These are phyloP conservation scores for Podila minutissima DNA, from an alignment of 192 early-diverging fungal genomes.

Conservation along the genomic window DNA sequence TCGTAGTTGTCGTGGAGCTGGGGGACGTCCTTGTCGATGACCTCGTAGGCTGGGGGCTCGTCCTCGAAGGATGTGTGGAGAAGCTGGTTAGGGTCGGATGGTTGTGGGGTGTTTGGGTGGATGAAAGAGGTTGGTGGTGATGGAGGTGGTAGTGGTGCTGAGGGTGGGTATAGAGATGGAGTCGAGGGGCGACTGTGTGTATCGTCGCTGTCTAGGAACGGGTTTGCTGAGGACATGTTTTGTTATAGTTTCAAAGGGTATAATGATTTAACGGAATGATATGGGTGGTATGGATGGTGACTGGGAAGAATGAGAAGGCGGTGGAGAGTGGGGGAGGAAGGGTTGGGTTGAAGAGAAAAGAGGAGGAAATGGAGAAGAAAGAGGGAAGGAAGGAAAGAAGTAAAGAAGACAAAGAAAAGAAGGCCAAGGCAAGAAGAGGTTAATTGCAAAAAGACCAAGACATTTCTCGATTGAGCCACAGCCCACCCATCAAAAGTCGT, in stretches of 20 bases:
- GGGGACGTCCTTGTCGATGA: slow-evolving; percentile 24
- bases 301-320: background rate
- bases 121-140: too few relatives aligned
- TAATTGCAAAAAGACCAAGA: background rate
- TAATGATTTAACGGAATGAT: background rate
- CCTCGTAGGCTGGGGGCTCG: slow-evolving; percentile 36
- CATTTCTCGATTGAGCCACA: background rate
- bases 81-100: background rate
- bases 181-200: background rate
- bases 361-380: background rate
- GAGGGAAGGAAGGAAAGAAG: background rate
- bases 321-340: background rate
- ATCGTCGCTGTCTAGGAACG: background rate
- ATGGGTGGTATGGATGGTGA: background rate
- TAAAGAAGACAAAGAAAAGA: background rate
- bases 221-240: background rate
- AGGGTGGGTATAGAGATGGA: background rate
- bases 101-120: background rate
- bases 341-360: background rate
- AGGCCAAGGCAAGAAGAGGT: background rate
- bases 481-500: background rate
- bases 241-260: background rate
- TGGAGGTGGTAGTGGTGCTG: background rate
- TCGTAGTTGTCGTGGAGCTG: slow-evolving; percentile 45
- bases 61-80: slow-evolving; percentile 14